Conservation (phyloP, 352 stramenopile genomes). For the Phytophthora melonis region DNA sequence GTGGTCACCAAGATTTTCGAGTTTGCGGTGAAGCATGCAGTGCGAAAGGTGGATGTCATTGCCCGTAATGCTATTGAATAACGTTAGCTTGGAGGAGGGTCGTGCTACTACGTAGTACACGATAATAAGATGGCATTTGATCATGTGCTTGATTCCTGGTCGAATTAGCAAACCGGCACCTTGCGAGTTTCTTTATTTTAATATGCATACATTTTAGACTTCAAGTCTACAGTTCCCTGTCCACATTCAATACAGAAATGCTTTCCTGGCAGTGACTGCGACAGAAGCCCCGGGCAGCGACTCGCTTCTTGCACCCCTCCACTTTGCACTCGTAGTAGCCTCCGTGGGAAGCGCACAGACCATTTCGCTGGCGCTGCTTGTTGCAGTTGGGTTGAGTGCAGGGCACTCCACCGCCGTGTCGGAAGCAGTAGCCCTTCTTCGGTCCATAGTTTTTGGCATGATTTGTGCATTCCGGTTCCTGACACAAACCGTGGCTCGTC, state of each 20-base stretch:
- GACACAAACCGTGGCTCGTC: neutral
- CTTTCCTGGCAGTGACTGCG: neutral
- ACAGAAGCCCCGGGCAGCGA: neutral
- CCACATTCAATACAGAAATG: neutral
- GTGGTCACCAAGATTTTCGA: too few relatives aligned
- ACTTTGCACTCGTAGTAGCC: conserved; percentile 3
- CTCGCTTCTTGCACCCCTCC: conserved; percentile 11
- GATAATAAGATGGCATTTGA: too few relatives aligned
- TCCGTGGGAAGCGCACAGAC: conserved; percentile 4
- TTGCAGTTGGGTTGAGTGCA: neutral
- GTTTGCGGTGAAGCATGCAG: too few relatives aligned
- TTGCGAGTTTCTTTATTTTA: too few relatives aligned
- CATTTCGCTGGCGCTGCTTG: neutral
- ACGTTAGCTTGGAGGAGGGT: too few relatives aligned
- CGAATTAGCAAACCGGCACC: too few relatives aligned
- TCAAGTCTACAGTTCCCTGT: neutral
- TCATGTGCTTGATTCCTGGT: too few relatives aligned
- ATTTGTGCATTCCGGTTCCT: neutral
- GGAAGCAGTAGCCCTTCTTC: conserved; percentile 12
- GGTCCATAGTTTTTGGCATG: neutral
- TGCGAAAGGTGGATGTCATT: too few relatives aligned
- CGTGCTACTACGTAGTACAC: too few relatives aligned
- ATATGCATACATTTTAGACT: neutral
- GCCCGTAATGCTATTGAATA: too few relatives aligned
- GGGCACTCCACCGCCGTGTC: neutral